Evolutionary conservation across 352 stramenopile genomes (phyloP).

Genomic region (Globisporangium canariense): DNA sequence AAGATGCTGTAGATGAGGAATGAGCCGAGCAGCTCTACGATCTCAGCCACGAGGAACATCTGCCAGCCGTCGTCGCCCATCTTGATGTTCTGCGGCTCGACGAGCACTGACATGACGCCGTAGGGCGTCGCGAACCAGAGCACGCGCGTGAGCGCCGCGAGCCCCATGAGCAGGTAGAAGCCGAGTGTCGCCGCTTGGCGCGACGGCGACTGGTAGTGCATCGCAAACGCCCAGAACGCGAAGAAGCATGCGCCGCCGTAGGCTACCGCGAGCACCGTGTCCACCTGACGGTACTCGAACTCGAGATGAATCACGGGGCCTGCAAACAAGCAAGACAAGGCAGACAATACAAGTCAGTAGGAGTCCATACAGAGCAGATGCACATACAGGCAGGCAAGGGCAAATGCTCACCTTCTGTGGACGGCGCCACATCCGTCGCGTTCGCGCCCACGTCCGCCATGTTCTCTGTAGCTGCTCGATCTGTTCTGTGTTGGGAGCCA

Average conservation of each 20-base stretch:
- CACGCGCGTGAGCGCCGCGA: conserved; percentile 59
- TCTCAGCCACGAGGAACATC: conserved; percentile 80
- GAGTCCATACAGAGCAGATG: background rate
- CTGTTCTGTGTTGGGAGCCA: too few species aligned
- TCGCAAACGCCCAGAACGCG: conserved; percentile 73
- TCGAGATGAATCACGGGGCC: conserved; percentile 67
- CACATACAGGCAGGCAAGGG: background rate
- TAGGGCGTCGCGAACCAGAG: conserved; percentile 78
- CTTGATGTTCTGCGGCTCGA: conserved; percentile 50
- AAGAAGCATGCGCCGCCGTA: conserved; percentile 81
- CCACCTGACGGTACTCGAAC: conserved; percentile 78
- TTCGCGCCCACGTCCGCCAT: conserved; percentile 8
- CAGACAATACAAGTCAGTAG: background rate
- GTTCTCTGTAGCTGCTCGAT: background rate
- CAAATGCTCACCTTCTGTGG: conserved; percentile 14
- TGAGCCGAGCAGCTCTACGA: conserved; percentile 88
- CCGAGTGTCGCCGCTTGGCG: conserved; percentile 69
- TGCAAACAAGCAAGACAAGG: conserved; percentile 8
- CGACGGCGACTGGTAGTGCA: conserved; percentile 55
- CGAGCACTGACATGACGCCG: conserved; percentile 61
- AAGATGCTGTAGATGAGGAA: conserved; percentile 97
- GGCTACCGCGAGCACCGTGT: conserved; percentile 67
- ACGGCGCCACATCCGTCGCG: conserved; percentile 5
- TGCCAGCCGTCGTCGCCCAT: conserved; percentile 66
- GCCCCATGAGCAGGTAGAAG: conserved; percentile 76